A percentile compares a stretch with the other conserved stretches of the same genome.
Conservation (phyloP, 176 grass and related monocot species). For the Sorghum bicolor region Sorghum_bicolor_NCBIv3 NC_012872.2:58730001-58730500, state of each 20-base stretch:
- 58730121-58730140: too few relatives aligned
- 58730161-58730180: not conserved
- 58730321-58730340: not conserved
- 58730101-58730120: not conserved
- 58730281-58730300: constrained; percentile 7
- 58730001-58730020: constrained; percentile 28
- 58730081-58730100: not conserved
- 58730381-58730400: constrained; percentile 33
- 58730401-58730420: constrained; percentile 22
- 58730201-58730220: not conserved
- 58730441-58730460: not conserved
- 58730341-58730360: not conserved
- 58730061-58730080: not conserved
- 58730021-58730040: constrained; percentile 22
- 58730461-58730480: not conserved
- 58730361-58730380: not conserved
- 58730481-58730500: not conserved
- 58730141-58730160: not conserved
- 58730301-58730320: not conserved
- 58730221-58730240: not conserved
- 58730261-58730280: constrained; percentile 19
- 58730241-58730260: not conserved
- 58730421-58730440: not conserved
- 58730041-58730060: constrained; percentile 37
- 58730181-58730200: not conserved